Evolutionary conservation across 2,329 filamentous ascomycete genomes (phyloP), one percentile per base, ranked within the genome.

Genomic region (Trichoderma lentiforme): DNA sequence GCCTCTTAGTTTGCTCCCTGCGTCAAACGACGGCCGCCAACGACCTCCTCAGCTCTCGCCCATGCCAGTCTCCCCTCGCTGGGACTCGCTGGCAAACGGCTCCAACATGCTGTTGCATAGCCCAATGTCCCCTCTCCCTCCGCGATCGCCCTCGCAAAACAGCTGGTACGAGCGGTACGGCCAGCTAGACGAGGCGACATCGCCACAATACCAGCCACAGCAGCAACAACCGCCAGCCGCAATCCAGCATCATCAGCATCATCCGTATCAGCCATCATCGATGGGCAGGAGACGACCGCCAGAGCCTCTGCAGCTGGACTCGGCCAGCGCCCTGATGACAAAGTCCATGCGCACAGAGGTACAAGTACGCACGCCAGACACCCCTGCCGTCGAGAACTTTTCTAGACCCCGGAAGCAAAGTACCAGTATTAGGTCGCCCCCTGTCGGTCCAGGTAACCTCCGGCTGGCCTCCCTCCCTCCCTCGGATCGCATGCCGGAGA

Each of bases 321-420:
- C 63, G 62, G 30, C 65, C 6, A 43, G 34, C 57, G 74, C 77
- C 11, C 70, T 81, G 67, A 77, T 73, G 58, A 74, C 78, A 39
- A 80, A 81, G 71, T 77, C 79, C 60, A 81, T 80, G 56, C 74
- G 78, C 47, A 71, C 77, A 58, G 80, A 83, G 70, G 74, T 81
- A 73, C 78, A 82, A 71, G 74, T 81, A 72, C 78, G 83, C 57
- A 74, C 76, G 79, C 77, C 80, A 64, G 81, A 82, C 62, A 78
- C 77, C 67, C 80, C 81, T 74, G 77, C 78, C 60, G 82, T 88
- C 60, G 85, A 86, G 76, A 90, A 90, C 79, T 90, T 90, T 77
- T 90, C 88, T n/a, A 84, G 88, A 51, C 88, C 88, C 56, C 83
- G 88, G 71, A 88, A 87, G 73, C 66, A 69, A 61, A 68, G 65